These are phyloP conservation scores for Xylaria intraflava DNA, from an alignment of 495 filamentous ascomycete genomes.

Conservation along the genomic window DNA sequence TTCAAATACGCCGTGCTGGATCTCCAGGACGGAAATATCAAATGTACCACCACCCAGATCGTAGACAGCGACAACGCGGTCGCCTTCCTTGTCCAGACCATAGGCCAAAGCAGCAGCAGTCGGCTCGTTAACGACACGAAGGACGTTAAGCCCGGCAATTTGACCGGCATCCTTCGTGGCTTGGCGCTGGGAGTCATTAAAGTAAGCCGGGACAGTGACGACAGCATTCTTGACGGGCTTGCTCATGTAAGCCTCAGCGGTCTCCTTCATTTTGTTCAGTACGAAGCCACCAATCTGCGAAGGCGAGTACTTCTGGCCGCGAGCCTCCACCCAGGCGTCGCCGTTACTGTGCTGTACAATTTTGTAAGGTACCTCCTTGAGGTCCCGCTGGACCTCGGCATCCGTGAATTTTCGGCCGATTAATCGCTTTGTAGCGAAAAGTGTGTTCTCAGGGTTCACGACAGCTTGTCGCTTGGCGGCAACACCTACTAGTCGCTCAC, in stretches of 20 bases:
- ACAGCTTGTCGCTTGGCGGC: constrained; percentile 98
- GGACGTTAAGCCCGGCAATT: constrained; percentile 89
- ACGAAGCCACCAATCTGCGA: constrained; percentile 98
- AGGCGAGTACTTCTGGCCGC: constrained; percentile 94
- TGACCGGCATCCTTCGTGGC: constrained; percentile 97
- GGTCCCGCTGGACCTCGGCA: constrained; percentile 91
- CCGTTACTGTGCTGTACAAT: constrained; percentile 98
- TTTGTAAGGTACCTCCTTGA: constrained; percentile 98
- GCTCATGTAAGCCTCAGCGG: constrained; percentile 82
- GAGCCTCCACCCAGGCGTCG: constrained; percentile 95
- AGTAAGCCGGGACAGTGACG: constrained; percentile 94
- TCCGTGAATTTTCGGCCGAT: constrained; percentile 99
- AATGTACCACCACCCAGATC: constrained; percentile 98
- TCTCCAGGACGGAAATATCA: constrained; percentile 96
- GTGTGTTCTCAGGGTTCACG: constrained; percentile 98
- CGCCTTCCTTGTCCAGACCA: constrained; percentile 87
- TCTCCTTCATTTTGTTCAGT: constrained; percentile 98
- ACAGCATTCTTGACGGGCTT: constrained; percentile 91
- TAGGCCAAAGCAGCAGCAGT: constrained; percentile 93
- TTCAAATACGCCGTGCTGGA: constrained; percentile 96
- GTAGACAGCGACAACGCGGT: constrained; percentile 90
- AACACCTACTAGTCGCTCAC: constrained; percentile 95
- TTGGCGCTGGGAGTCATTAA: constrained; percentile 97
- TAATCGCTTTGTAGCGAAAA: constrained; percentile 98
- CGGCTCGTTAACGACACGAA: constrained; percentile 95